phyloP scores from a whole-genome alignment of 495 filamentous ascomycete species.

The Penicillium soppii region DNA sequence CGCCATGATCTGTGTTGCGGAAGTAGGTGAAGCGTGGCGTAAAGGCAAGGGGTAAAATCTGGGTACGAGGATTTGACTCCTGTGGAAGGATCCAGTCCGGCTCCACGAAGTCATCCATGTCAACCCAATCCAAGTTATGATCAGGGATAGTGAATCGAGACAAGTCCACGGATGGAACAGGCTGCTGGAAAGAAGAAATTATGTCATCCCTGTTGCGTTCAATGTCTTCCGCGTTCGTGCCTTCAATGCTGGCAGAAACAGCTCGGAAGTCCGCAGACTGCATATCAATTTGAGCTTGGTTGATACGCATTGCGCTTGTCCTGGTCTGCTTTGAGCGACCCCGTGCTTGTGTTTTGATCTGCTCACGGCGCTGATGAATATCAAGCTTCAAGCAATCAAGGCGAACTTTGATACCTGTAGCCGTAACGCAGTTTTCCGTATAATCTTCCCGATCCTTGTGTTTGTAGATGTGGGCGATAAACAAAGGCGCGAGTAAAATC shows the following conservation, averaged over 20 bases:
- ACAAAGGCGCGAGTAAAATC: conserved; percentile 85
- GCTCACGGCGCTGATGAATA: conserved; percentile 89
- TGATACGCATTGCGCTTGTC: conserved; percentile 92
- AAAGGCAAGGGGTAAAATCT: conserved; percentile 87
- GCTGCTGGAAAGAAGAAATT: conserved; percentile 56
- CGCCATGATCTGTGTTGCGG: conserved; percentile 89
- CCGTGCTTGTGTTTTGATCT: conserved; percentile 76
- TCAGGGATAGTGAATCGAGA: conserved; percentile 93
- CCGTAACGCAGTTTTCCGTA: conserved; percentile 74
- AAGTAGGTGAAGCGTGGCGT: conserved; percentile 96
- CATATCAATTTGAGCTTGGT: conserved; percentile 88
- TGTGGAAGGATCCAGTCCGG: conserved; percentile 93
- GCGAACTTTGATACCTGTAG: conserved; percentile 90
- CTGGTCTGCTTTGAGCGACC: conserved; percentile 68
- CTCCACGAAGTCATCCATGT: conserved; percentile 99
- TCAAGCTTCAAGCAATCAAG: conserved; percentile 96
- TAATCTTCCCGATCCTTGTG: conserved; percentile 94
- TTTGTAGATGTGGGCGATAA: conserved; percentile 95
- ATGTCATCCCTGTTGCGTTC: conserved; percentile 58
- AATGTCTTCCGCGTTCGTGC: conserved; percentile 71
- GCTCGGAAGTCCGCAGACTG: conserved; percentile 91
- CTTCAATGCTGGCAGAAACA: conserved; percentile 84
- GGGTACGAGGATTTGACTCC: conserved; percentile 86
- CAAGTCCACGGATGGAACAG: conserved; percentile 60
- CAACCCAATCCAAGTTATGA: conserved; percentile 91